phyloP scores from a whole-genome alignment of 192 early-diverging fungal genomes.

The Entomortierella chlamydospora region DNA sequence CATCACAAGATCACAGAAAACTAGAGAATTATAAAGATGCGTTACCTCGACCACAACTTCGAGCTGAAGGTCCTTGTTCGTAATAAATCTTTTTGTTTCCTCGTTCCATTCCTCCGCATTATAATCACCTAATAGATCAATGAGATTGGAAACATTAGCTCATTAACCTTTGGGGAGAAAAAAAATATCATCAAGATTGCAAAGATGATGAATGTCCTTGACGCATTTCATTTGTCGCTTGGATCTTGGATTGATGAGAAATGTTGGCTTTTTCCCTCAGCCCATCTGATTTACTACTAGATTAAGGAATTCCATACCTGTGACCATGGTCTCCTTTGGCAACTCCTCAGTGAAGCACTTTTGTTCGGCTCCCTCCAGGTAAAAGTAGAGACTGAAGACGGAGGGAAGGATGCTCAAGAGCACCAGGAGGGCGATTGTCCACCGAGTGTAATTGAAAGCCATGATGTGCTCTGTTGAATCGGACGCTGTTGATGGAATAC shows the following conservation, averaged over 20 bases:
- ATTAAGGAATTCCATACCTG: no score
- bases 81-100: slow-evolving; percentile 65
- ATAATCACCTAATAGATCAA: slow-evolving; percentile 64
- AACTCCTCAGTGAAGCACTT: slow-evolving; percentile 97
- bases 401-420: slow-evolving; percentile 41
- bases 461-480: background rate
- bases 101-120: slow-evolving; percentile 84
- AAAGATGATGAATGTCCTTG: no score
- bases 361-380: slow-evolving; percentile 85
- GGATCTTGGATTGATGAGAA: no score
- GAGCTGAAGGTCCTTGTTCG: slow-evolving; percentile 71
- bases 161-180: no score
- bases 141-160: background rate
- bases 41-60: slow-evolving; percentile 76
- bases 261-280: no score
- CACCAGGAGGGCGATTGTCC: slow-evolving; percentile 28
- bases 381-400: slow-evolving; percentile 84
- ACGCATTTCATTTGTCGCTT: no score
- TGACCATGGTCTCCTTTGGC: slow-evolving; percentile 86
- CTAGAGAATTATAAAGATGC: background rate
- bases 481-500: background rate
- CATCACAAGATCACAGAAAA: no score
- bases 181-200: no score
- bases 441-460: slow-evolving; percentile 27
- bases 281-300: no score